phyloP scores from a whole-genome alignment of 768 basidiomycete genomes.

The Hydnomerulius pinastri region DNA sequence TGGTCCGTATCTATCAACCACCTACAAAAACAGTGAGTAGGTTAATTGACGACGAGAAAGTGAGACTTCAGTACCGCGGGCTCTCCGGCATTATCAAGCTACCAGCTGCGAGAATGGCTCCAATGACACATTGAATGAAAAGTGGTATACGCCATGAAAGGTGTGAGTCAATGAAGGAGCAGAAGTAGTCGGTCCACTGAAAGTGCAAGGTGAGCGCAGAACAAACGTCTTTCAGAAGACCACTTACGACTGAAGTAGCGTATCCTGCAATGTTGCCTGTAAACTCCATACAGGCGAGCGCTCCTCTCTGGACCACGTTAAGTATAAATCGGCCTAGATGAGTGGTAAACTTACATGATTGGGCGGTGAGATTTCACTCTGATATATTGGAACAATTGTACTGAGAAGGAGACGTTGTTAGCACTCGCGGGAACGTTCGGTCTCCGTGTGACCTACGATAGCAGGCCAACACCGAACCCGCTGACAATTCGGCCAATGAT shows the following conservation, averaged over 20 bases:
- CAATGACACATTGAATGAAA: constrained; percentile 86
- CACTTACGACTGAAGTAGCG: constrained; percentile 80
- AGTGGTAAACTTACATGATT: constrained; percentile 60
- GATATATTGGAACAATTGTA: constrained; percentile 93
- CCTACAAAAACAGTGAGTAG: constrained; percentile 38
- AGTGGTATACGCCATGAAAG: constrained; percentile 91
- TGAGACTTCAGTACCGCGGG: constrained; percentile 56
- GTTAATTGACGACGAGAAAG: neutral
- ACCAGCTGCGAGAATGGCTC: constrained; percentile 74
- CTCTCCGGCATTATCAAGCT: constrained; percentile 88
- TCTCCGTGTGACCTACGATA: constrained; percentile 59
- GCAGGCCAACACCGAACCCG: constrained; percentile 87
- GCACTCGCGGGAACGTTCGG: neutral
- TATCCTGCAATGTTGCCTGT: constrained; percentile 93
- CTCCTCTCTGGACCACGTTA: constrained; percentile 62
- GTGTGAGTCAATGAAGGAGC: constrained; percentile 84
- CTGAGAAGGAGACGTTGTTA: constrained; percentile 38
- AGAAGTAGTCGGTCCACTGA: constrained; percentile 94
- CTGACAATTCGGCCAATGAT: constrained; percentile 79
- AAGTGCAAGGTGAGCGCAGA: neutral
- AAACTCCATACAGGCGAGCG: constrained; percentile 93
- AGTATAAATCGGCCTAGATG: neutral
- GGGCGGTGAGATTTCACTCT: constrained; percentile 94
- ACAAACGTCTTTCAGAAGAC: neutral
- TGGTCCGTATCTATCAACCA: constrained; percentile 89